phyloP scores from a whole-genome alignment of 2,329 filamentous ascomycete species.

The Cladosporium sp. region DNA sequence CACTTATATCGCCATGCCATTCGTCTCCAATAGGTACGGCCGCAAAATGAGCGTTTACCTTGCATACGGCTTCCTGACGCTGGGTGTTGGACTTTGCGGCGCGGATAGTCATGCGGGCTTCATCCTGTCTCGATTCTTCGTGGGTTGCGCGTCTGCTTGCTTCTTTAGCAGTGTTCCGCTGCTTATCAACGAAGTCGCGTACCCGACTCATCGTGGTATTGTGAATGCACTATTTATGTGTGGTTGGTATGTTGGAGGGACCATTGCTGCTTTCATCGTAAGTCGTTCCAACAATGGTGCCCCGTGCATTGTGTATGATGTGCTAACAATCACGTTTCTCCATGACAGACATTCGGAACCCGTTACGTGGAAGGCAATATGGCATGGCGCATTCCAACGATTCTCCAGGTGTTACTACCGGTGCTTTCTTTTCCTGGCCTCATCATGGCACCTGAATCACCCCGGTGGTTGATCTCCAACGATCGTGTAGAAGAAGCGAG shows the following conservation, averaged over 20 bases:
- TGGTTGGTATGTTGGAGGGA: conserved; percentile 29
- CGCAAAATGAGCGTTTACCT: conserved; percentile 31
- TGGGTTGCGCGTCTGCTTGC: conserved; percentile 35
- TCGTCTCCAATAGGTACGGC: conserved; percentile 34
- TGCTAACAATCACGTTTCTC: background rate
- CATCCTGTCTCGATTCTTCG: conserved; percentile 34
- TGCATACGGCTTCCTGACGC: conserved; percentile 32
- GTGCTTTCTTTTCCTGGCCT: conserved; percentile 56
- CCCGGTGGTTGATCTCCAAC: conserved; percentile 52
- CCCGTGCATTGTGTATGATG: too few relatives aligned
- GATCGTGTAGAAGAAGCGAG: conserved; percentile 51
- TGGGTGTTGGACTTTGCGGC: conserved; percentile 24
- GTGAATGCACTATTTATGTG: conserved; percentile 34
- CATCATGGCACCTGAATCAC: conserved; percentile 36
- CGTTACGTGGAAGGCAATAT: conserved; percentile 37
- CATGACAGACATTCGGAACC: conserved; percentile 38
- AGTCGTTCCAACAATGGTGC: too few relatives aligned
- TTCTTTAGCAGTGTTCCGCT: conserved; percentile 33
- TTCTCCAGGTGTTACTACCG: conserved; percentile 45
- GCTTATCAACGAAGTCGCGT: conserved; percentile 44
- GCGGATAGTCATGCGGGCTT: conserved; percentile 30
- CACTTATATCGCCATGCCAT: conserved; percentile 28
- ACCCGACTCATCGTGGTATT: conserved; percentile 37
- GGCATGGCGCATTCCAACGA: conserved; percentile 47
- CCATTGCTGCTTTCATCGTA: conserved; percentile 12